Evolutionary conservation across 805 yeast species (phyloP).

Genomic region (Nakazawaea molendinolei): DNA sequence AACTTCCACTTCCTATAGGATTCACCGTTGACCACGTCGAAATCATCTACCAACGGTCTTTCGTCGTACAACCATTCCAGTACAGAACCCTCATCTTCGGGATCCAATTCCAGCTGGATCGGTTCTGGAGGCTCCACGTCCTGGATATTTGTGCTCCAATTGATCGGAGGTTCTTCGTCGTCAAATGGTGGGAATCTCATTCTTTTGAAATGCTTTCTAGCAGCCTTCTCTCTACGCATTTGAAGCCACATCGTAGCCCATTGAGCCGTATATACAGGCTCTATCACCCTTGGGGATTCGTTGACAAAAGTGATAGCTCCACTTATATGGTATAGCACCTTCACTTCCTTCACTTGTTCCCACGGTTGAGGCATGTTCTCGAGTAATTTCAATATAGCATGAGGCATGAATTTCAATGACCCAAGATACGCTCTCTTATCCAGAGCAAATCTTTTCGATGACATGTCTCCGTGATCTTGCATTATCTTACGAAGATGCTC

Average conservation of each 20-base stretch:
- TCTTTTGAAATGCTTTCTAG: slow-evolving; percentile 81
- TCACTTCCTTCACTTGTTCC: slow-evolving; percentile 83
- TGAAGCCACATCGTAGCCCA: slow-evolving; percentile 93
- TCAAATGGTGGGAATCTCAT: slow-evolving; percentile 95
- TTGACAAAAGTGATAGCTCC: slow-evolving; percentile 96
- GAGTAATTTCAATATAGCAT: slow-evolving; percentile 78
- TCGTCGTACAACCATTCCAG: slow-evolving; percentile 78
- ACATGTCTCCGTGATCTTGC: slow-evolving; percentile 77
- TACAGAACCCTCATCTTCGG: slow-evolving; percentile 52
- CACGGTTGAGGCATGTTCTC: slow-evolving; percentile 99
- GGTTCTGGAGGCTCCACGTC: slow-evolving; percentile 69
- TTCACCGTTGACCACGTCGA: slow-evolving; percentile 58
- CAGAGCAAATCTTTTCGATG: slow-evolving; percentile 68
- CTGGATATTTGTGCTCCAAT: slow-evolving; percentile 75
- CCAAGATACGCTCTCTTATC: slow-evolving; percentile 88
- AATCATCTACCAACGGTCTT: slow-evolving; percentile 60
- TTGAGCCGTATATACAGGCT: slow-evolving; percentile 86
- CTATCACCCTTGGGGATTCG: slow-evolving; percentile 86
- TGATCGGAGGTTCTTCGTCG: slow-evolving; percentile 92
- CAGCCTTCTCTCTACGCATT: slow-evolving; percentile 93
- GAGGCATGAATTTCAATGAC: slow-evolving; percentile 92
- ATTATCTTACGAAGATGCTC: slow-evolving; percentile 86
- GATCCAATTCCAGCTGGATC: slow-evolving; percentile 59
- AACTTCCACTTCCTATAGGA: slow-evolving; percentile 72
- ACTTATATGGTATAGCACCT: slow-evolving; percentile 79